Evolutionary conservation across 257 asterid species (phyloP), one percentile per base, ranked within the genome.

Genomic region (Rubia yunnanensis): DNA sequence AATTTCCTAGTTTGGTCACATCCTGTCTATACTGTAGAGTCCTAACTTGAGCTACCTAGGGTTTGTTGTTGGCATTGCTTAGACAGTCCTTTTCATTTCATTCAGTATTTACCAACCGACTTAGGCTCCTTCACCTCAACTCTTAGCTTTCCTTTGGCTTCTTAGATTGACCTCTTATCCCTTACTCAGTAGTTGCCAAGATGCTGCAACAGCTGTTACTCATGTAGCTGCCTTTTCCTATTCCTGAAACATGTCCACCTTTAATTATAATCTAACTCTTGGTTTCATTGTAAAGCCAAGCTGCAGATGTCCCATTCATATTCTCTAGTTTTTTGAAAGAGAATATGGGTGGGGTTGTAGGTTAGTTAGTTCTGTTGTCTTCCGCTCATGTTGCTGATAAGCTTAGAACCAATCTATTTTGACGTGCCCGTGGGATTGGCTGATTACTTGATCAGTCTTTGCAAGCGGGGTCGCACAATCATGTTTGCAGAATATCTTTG

Each of bases 301-400:
- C 57, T 64, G 55, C 64, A 39, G 80, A 65, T 76, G 71, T 52
- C 74, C 85, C 81, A 72, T 78, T 83, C 86, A 74, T n/a, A 49
- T 80, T 79, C 86, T 81, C 88, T 79, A 80, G 71, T 85, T 92
- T 92, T 92, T 83, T 15, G 64, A 71, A 80, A 39, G 87, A 79
- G 77, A 82, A 74, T 32, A 67, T 85, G 87, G 82, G 65, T 73
- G 79, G 86, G 84, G 78, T n/a, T 31, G 34, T 78, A 68, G 66
- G 60, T 11, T 74, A 64, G 82, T 57, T 70, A 49, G 52, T 15
- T 17, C 52, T 44, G 52, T 44, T 15, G 52, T 65, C 76, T 69
- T 74, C 63, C 62, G 63, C 80, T 71, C 69, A 77, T 76, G 28
- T 73, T 10, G 27, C 26, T 30, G 49, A 44, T 54, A 23, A 36